Base-by-base conservation (phyloP, 306 rosid genomes). In the Vicia sativa region DNA sequence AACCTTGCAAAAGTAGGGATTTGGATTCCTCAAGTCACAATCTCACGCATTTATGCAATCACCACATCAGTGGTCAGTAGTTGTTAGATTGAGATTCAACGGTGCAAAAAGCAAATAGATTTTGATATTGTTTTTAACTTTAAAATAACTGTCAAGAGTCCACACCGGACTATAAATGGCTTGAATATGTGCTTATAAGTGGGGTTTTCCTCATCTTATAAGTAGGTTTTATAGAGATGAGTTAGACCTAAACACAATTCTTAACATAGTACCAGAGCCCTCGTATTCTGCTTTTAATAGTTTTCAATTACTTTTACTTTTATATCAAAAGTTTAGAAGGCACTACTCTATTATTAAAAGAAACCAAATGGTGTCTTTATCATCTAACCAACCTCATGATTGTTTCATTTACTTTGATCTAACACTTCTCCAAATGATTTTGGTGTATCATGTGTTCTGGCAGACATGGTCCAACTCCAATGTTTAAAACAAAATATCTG, bases 261-360 rank as follows among this genome's bases (percentile, higher is more conserved):
- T 29, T 29, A 29, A 29, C 7, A n/a, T n/a, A n/a, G n/a, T n/a
- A n/a, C n/a, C n/a, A n/a, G n/a, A n/a, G n/a, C n/a, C n/a, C n/a
- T n/a, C n/a, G n/a, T n/a, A n/a, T n/a, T n/a, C n/a, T n/a, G n/a
- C 10, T 54, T 54, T 54, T 26, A 28, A 54, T 26, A 54, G 38
- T 12, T 25, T 53, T 54, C 29, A 54, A 54, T 26, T 55, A 55
- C 19, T 18, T 49, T 9, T 9, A 15, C 9, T 21, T 50, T 4
- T 50, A 19, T 18, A 29, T 21, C 29, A 21, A 19, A 19, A 19
- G 57, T 19, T 50, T 19, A 14, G 14, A 50, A 50, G 14, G 14
- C 10, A 31, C 37, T 31, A 31, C 37, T 31, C 37, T 31, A 31
- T 31, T 31, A 8, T 31, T 6, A 34, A 34, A 2, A 34, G 9